Conservation (phyloP, 768 basidiomycete genomes). For the Boletus sp. region DNA sequence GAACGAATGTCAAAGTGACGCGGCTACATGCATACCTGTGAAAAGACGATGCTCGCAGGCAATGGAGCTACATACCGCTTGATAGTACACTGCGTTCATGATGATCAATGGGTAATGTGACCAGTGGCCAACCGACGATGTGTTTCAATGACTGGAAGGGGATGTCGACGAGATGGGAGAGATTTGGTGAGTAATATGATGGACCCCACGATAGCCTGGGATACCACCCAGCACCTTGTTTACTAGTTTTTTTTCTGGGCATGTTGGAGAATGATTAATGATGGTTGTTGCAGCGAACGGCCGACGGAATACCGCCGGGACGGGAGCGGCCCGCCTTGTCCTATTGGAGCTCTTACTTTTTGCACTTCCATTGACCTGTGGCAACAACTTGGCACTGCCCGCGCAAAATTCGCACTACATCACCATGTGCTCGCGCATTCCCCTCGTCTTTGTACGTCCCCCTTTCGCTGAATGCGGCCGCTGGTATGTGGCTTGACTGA, state of each 20-base stretch:
- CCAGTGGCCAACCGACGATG: background rate
- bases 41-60: conserved; percentile 1
- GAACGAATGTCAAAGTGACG: conserved; percentile 51
- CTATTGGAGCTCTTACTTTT: no score
- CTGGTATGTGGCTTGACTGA: background rate
- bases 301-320: background rate
- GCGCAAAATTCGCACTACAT: background rate
- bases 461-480: background rate
- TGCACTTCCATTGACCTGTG: no score
- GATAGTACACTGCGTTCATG: conserved; percentile 54
- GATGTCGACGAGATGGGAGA: background rate
- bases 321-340: background rate
- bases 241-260: background rate
- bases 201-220: conserved; percentile 9
- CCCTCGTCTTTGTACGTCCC: conserved; percentile 13
- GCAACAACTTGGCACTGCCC: no score
- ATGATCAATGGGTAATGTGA: conserved; percentile 1
- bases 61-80: conserved; percentile 29
- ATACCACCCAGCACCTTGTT: background rate
- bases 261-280: background rate
- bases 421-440: conserved; percentile 6
- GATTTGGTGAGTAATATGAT: background rate
- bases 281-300: no score
- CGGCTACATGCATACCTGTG: conserved; percentile 32
- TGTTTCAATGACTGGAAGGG: no score